These are phyloP conservation scores for Aureobasidium sp. DNA, from an alignment of 2,329 filamentous ascomycete genomes.

Conservation along the genomic window DNA sequence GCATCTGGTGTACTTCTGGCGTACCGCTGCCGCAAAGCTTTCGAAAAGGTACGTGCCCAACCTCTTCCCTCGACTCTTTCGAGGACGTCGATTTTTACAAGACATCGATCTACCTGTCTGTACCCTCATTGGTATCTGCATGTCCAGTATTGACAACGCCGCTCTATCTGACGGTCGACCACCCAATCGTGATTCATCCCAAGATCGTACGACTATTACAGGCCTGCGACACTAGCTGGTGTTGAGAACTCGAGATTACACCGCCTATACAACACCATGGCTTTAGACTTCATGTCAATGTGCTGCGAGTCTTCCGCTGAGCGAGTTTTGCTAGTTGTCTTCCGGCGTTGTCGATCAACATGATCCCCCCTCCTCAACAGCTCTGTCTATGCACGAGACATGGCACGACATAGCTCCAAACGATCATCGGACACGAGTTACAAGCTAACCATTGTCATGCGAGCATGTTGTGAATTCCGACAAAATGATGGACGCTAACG, in stretches of 20 bases:
- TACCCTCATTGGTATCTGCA: neutral
- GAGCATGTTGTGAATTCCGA: neutral
- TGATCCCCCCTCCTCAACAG: neutral
- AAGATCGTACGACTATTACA: neutral
- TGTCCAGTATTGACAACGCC: neutral
- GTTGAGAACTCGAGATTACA: neutral
- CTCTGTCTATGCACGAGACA: neutral
- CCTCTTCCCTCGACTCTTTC: neutral
- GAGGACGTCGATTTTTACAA: neutral
- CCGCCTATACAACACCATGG: neutral
- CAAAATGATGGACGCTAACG: neutral
- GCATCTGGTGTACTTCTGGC: neutral
- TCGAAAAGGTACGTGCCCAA: neutral
- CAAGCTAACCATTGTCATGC: neutral
- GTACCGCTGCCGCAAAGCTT: neutral
- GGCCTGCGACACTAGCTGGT: neutral
- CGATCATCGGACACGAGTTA: neutral
- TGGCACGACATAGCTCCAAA: neutral
- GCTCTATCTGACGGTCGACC: neutral
- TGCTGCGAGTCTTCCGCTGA: neutral
- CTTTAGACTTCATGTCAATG: neutral
- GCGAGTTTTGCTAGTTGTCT: neutral
- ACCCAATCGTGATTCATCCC: neutral
- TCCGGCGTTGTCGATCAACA: neutral
- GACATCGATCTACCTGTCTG: neutral